Evolutionary conservation across 1,284 basidiomycete species (phyloP), one percentile per base, ranked within the genome.

Genomic region (Irpex sp.): DNA sequence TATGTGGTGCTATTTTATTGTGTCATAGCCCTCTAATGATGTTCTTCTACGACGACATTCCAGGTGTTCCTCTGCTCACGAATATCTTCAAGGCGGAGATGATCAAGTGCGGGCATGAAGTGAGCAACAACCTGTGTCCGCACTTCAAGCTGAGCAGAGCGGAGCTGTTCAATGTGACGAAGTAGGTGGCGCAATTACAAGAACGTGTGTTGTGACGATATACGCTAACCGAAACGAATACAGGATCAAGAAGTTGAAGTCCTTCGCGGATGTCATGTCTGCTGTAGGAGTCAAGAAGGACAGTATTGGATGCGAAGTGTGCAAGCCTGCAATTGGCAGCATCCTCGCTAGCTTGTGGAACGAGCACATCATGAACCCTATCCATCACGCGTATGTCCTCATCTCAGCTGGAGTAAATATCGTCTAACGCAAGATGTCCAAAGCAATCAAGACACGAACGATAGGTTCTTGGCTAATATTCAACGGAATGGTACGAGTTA

Each of bases 281-380:
- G 76, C 76, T 8, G 77, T 78, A 5, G 89, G 88, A 34, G 77
- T 79, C 13, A 81, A 81, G 51, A 72, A 78, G 26, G 76, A 82
- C 51, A 79, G 85, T 1, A 70, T 89, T 5, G 91, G 91, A 1
- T 92, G 91, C 69, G 91, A 92, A 72, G 75, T 87, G 31, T 93
- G 91, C 76, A 90, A 88, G 68, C 91, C 91, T 1, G 84, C 84
- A 1, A 79, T 92, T 48, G 90, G 82, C 13, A 85, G 81, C 66
- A 89, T 93, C 64, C 77, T 93, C 34, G 86, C 89, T 0, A 87
- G 86, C 19, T 74, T 91, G 60, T 85, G 82, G 73, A 92, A 92
- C 68, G 88, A 91, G 66, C 84, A 85, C 69, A 77, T 93, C 63
- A 83, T 92, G 82, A 76, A 81, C 21, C 83, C 86, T 0, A 77